Base-by-base conservation (phyloP, 768 basidiomycete genomes). In the Termitomyces sp. region DNA sequence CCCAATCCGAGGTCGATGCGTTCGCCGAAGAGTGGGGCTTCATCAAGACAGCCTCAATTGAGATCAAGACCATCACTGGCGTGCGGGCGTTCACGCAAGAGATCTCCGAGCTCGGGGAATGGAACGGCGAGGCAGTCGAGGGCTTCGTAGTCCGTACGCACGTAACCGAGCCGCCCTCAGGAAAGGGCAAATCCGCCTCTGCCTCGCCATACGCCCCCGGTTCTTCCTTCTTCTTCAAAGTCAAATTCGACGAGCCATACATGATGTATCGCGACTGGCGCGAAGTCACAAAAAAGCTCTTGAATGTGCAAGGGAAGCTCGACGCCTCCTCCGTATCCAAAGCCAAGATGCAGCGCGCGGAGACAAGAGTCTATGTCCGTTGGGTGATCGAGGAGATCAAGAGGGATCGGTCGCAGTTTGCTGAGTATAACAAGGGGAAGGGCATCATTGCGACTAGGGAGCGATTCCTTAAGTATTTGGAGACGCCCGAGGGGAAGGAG, bases 201-300 rank as follows among this genome's bases (percentile, higher is more conserved):
- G 62, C 69, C 18, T 81, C 84, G 1, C 95, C 94, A 0, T 97
- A 98, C 69, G 72, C 80, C 0, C 74, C 87, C 0, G 92, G 90
- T 35, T 86, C 90, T 2, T 89, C 93, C 0, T 96, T 98, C 81
- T 98, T 99, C 83, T 98, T 97, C 87, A 99, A 99, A 71, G 83
- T 98, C 77, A 99, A 99, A 72, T 98, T 98, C 73, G 95, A 98
- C 73, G 94, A 98, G 70, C 96, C 96, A 2, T 99, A 99, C 72
- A 88, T 98, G 83, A 96, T 96, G 87, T 98, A 97, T 75, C 89
- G 97, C 58, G 92, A 96, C 71, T 98, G 95, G 94, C 84, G 96
- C 58, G 96, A 98, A 74, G 81, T 96, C 56, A 98, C 97, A 7
- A 92, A 92, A 71, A 74, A 72, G 12, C 78, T 96, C n/a, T 78